phyloP scores from a whole-genome alignment of 768 basidiomycete genomes.

The Lentinula edodes region DNA sequence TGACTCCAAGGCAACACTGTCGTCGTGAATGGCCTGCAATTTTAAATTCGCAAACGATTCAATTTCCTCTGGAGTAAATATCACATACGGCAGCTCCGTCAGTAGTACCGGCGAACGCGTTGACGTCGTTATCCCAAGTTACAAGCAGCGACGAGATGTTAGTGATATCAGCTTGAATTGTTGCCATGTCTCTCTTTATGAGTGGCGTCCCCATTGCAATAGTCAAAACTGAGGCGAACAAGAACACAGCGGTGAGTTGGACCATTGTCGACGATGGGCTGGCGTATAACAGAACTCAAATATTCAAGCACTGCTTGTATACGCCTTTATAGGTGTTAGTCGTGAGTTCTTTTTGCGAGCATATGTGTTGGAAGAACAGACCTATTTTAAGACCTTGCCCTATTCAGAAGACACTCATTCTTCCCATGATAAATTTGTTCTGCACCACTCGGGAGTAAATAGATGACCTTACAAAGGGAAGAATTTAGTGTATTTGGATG shows the following conservation, averaged over 20 bases:
- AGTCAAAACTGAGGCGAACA: not conserved
- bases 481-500: not conserved
- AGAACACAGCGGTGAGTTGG: not conserved
- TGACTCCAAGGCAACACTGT: not conserved
- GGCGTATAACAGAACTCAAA: not conserved
- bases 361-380: not conserved
- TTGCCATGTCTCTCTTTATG: slow-evolving; percentile 1
- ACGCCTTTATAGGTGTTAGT: not conserved
- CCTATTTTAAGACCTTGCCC: slow-evolving; percentile 1
- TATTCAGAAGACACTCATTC: not conserved
- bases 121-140: slow-evolving; percentile 3
- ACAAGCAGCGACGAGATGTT: slow-evolving; percentile 2
- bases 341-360: no score
- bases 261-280: not conserved
- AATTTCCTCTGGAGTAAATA: not conserved
- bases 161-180: not conserved
- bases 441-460: not conserved
- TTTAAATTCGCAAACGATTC: not conserved
- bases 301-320: not conserved
- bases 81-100: not conserved
- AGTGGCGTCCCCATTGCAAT: not conserved
- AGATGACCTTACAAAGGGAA: not conserved
- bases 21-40: not conserved
- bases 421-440: not conserved
- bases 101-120: not conserved